A percentile compares a stretch with the other conserved stretches of the same genome.
These are phyloP conservation scores for Pythium scleroteichum DNA, from an alignment of 352 stramenopile genomes.

Conservation along the genomic window DNA sequence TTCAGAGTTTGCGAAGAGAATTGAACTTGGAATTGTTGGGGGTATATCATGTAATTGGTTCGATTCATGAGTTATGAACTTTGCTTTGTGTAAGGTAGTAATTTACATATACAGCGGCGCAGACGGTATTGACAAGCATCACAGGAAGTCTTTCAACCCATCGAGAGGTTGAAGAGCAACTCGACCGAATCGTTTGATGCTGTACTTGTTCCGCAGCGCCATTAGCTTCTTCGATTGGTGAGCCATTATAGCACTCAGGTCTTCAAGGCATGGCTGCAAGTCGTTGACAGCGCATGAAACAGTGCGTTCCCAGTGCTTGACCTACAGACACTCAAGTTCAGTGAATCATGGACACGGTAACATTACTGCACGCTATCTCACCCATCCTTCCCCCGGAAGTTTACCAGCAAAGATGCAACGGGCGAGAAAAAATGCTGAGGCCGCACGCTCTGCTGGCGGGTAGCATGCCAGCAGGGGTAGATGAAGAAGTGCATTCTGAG, in stretches of 20 bases:
- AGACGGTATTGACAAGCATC: neutral
- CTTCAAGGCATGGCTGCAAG: conserved; percentile 18
- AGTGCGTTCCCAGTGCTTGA: conserved; percentile 2
- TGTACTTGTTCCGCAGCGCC: conserved; percentile 20
- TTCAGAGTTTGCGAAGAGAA: neutral
- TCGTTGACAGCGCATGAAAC: neutral
- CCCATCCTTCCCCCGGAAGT: conserved; percentile 18
- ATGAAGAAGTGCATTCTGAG: conserved; percentile 56
- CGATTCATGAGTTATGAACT: too few relatives aligned
- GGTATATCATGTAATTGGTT: too few relatives aligned
- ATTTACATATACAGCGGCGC: too few relatives aligned
- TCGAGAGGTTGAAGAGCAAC: conserved; percentile 15
- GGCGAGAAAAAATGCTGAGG: conserved; percentile 46
- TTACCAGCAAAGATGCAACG: conserved; percentile 16
- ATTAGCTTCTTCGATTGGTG: conserved; percentile 18
- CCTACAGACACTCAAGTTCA: neutral
- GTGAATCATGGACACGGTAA: neutral
- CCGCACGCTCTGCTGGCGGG: conserved; percentile 48
- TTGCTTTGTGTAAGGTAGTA: too few relatives aligned
- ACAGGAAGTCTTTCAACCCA: conserved; percentile 12
- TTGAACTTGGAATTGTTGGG: neutral
- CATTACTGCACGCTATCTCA: neutral
- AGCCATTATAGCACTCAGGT: conserved; percentile 14
- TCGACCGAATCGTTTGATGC: conserved; percentile 25
- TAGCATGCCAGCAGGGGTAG: conserved; percentile 54